Evolutionary conservation across 192 early-diverging fungal genomes (phyloP), one percentile per base, ranked within the genome.

Genomic region (Podochytrium sp.): DNA sequence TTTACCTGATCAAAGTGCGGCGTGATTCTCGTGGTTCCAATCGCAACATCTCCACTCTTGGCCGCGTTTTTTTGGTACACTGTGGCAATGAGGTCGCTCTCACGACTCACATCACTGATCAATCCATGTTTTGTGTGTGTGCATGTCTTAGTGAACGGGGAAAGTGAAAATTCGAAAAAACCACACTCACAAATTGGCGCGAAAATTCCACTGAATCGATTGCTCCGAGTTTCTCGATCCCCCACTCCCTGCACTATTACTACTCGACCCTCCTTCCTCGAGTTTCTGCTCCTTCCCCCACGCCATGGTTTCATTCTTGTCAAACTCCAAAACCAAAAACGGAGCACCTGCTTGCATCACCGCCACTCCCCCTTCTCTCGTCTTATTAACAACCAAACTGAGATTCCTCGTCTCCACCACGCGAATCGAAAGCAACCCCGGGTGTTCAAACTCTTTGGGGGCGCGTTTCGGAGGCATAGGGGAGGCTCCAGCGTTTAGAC

Each of bases 291-390:
- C 75, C 32, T 76, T 76, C 14, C 50, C 55, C 60, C 62, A 66
- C 0, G 65, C 71, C 74, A 94, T 85, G 20, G 92, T 88, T 77
- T 96, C 93, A 79, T 95, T 94, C 83, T 94, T 94, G 84, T 96
- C 94, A 70, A 95, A 96, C 80, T 94, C 94, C 12, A 95, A 77
- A 25, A 96, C 93, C 0, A 91, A 88, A 76, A 94, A 96, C 3
- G 94, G 94, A 14, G 64, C 10, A 14, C 56, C 14, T 14, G 30
- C 12, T n/a, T 49, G 47, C 38, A 65, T 38, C 32, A 12, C 60
- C 0, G 27, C 18, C 1, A 18, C 14, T 0, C n/a, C 35, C 10
- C 60, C 57, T 42, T 57, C 29, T 20, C 38, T 14, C 5, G 43
- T 37, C 25, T 60, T 41, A 14, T 14, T 14, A 32, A 33, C 40